Conservation (phyloP, 1,284 basidiomycete species). For the Puccinia triticina region DNA sequence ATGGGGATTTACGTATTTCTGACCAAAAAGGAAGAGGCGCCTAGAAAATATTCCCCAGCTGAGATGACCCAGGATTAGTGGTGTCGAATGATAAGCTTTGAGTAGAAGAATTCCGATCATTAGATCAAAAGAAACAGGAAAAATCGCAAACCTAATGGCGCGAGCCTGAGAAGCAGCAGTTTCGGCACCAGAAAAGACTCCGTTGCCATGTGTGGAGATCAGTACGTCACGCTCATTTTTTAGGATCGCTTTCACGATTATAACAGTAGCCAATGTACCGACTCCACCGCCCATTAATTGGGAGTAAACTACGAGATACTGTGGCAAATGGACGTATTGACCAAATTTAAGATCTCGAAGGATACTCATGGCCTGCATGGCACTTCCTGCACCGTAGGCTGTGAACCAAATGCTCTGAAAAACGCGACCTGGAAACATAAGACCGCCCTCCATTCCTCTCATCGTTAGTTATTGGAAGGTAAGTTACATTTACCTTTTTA, state of each 20-base stretch:
- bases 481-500: no score
- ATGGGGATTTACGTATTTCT: slow-evolving; percentile 26
- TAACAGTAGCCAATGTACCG: slow-evolving; percentile 26
- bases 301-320: neutral
- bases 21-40: slow-evolving; percentile 13
- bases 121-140: neutral
- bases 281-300: slow-evolving; percentile 22
- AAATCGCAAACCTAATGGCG: slow-evolving; percentile 23
- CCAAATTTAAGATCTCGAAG: slow-evolving; percentile 32
- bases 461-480: no score
- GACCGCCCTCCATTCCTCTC: no score
- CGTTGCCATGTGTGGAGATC: slow-evolving; percentile 22
- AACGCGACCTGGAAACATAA: slow-evolving; percentile 19
- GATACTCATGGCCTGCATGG: slow-evolving; percentile 15
- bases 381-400: neutral
- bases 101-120: neutral
- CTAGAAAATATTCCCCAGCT: slow-evolving; percentile 40
- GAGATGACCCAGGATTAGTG: neutral
- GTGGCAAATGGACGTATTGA: slow-evolving; percentile 30
- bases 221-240: slow-evolving; percentile 36
- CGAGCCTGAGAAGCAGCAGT: slow-evolving; percentile 24
- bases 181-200: slow-evolving; percentile 38
- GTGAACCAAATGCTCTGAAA: slow-evolving; percentile 14
- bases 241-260: slow-evolving; percentile 27
- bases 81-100: neutral